These are phyloP conservation scores for Bothriochloa decipiens DNA, from an alignment of 176 grass and related monocot species.

Conservation along the genomic window DNA sequence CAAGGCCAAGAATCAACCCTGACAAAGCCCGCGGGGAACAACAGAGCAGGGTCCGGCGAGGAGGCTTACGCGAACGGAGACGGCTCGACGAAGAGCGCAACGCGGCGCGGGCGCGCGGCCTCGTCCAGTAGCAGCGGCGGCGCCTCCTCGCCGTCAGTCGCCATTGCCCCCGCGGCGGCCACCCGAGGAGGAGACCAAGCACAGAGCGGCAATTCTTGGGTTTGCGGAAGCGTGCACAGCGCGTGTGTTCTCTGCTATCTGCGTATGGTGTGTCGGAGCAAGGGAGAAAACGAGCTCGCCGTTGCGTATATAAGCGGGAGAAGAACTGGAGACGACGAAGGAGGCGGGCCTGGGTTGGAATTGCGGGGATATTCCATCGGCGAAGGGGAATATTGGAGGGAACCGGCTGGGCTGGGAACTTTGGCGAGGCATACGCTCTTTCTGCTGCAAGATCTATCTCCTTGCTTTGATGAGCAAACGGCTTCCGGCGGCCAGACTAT, in stretches of 20 bases:
- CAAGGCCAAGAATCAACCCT: background rate
- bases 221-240: conserved; percentile 14
- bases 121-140: conserved; percentile 48
- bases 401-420: conserved; percentile 40
- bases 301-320: conserved; percentile 39
- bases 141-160: conserved; percentile 34
- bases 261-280: background rate
- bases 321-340: background rate
- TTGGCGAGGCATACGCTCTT: conserved; percentile 45
- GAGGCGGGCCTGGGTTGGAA: background rate
- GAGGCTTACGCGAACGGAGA: conserved; percentile 62
- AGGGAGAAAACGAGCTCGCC: background rate
- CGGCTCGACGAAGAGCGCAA: conserved; percentile 76
- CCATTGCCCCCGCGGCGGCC: conserved; percentile 24
- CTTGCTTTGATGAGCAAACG: background rate
- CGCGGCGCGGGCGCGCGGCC: conserved; percentile 45
- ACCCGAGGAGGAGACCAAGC: background rate
- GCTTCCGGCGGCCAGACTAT: background rate
- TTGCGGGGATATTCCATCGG: conserved; percentile 52
- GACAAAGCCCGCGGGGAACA: background rate
- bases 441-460: conserved; percentile 7
- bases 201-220: background rate
- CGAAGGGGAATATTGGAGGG: conserved; percentile 50
- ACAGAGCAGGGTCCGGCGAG: background rate
- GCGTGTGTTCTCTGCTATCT: background rate